Evolutionary conservation across 495 filamentous ascomycete genomes (phyloP), one percentile per base, ranked within the genome.

Genomic region (Cladorrhinum samala): DNA sequence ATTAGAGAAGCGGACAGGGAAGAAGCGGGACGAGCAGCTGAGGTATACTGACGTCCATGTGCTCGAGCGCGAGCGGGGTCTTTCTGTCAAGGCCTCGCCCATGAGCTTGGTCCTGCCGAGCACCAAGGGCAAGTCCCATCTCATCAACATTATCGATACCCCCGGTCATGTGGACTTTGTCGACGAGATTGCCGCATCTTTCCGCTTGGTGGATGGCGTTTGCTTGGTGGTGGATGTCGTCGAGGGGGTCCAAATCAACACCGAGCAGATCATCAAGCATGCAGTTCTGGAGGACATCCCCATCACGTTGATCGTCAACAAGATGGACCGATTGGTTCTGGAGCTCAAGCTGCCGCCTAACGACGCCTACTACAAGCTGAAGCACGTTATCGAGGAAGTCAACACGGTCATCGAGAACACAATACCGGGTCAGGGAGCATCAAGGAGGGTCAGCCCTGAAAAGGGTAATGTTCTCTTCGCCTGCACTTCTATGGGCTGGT

Each of bases 121-220:
- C 50, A 91, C 88, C 0, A 88, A 86, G 60, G 88, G 89, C 16
- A 97, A 98, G 74, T 96, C 91, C n/a, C 89, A 96, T 72, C 77
- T 98, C 2, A 73, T 98, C 68, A 96, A 97, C 67, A 86, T 97
- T 51, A 72, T 98, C 46, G 93, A 98, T 68, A 98, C 93, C 2
- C 94, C 93, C 0, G 93, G 93, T 6, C 93, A 98, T 71, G 94
- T 96, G 60, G 95, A 97, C 62, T 98, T 98, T 65, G 91, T 93
- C 17, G 93, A 98, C 66, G 93, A 98, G 67, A 87, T 98, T 9
- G 92, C 93, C 5, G 83, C 90, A 2, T 86, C 90, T 1, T 71
- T 95, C 54, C 85, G 93, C 16, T 72, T 98, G 37, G 91, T 85
- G 23, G 93, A 98, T 63, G 93, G 94, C 49, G 84, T 96, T 8